A percentile compares a stretch with the other conserved stretches of the same genome.
Conservation (phyloP, 768 basidiomycete species). For the Daedaleopsis nitida region DNA sequence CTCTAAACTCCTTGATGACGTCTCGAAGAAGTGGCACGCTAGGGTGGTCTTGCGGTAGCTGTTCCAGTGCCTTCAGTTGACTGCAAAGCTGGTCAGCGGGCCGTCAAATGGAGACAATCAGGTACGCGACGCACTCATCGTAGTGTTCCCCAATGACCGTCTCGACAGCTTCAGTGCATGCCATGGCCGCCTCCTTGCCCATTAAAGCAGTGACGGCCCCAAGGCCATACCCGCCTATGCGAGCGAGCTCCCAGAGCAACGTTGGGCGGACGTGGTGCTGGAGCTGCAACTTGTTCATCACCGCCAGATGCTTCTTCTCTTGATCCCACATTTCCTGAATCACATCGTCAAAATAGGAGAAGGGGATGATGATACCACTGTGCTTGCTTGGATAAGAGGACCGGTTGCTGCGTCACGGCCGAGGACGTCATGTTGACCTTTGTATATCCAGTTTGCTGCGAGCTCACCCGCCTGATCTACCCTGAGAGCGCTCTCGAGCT, state of each 20-base stretch:
- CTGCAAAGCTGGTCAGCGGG: constrained; percentile 41
- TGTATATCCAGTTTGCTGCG: constrained; percentile 95
- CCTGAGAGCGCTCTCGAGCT: constrained; percentile 70
- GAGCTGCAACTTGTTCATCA: constrained; percentile 81
- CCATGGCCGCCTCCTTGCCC: constrained; percentile 96
- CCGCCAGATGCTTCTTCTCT: constrained; percentile 86
- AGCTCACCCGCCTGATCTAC: constrained; percentile 97
- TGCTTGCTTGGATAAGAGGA: constrained; percentile 72
- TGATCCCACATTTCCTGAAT: constrained; percentile 96
- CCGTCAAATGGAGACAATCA: background rate
- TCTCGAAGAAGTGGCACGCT: constrained; percentile 75
- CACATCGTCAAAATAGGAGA: background rate
- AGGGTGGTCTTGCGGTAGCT: constrained; percentile 65
- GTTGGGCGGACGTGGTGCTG: constrained; percentile 90
- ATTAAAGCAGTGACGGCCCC: constrained; percentile 85
- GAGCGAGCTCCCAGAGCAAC: constrained; percentile 79
- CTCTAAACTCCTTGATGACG: constrained; percentile 81
- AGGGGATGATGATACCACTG: background rate
- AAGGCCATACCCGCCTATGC: constrained; percentile 83
- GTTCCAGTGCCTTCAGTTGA: constrained; percentile 77
- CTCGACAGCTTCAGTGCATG: constrained; percentile 97
- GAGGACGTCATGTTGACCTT: constrained; percentile 80
- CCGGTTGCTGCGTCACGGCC: constrained; percentile 56
- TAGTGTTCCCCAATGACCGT: constrained; percentile 99
- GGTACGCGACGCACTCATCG: constrained; percentile 72